Base-by-base conservation (phyloP, 1,284 basidiomycete genomes). In the Ceratobasidium theobromae region DNA sequence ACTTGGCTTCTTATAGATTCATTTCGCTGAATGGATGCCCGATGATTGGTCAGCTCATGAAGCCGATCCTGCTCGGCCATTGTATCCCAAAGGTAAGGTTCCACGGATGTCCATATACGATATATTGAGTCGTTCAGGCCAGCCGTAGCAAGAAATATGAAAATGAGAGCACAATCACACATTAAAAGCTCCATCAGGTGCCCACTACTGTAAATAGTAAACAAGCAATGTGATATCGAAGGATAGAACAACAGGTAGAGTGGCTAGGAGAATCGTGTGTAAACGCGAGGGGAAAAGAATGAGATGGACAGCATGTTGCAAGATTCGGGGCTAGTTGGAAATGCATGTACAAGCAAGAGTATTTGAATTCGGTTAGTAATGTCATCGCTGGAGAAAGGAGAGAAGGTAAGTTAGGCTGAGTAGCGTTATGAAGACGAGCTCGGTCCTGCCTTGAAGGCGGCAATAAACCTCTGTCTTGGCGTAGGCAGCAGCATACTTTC, bases 401-500 rank as follows among this genome's bases (percentile, higher is more conserved):
- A 14, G 40, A 5, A 43, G 21, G 6, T n/a, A 14, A 12, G 46
- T 8, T 49, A 23, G 46, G 21, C 27, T 11, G 27, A 23, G 18
- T 23, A 25, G 5, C 21, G 18, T 9, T 27, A 28, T 21, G 49
- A 52, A 28, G 16, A 25, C 23, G 45, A 48, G 21, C 27, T 48
- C 5, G 25, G 49, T 4, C 12, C 32, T 6, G 58, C 25, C 8
- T 23, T 32, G 16, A 62, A 51, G 16, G 58, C 58, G 4, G 58
- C 58, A 25, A 41, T n/a, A 25, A 51, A 62, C 48, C 48, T 41
- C 38, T 62, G 46, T 21, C 25, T 51, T 16, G 58, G 48, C n/a
- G 58, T 62, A 35, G 58, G 58, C 18, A 51, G 33, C 9, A 62
- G 12, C 58, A 62, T 62, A 18, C 45, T 62, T 8, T 48, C 58